These are phyloP conservation scores for Rhododendron henanense DNA, from an alignment of 148 eudicot species.

Conservation along the genomic window DNA sequence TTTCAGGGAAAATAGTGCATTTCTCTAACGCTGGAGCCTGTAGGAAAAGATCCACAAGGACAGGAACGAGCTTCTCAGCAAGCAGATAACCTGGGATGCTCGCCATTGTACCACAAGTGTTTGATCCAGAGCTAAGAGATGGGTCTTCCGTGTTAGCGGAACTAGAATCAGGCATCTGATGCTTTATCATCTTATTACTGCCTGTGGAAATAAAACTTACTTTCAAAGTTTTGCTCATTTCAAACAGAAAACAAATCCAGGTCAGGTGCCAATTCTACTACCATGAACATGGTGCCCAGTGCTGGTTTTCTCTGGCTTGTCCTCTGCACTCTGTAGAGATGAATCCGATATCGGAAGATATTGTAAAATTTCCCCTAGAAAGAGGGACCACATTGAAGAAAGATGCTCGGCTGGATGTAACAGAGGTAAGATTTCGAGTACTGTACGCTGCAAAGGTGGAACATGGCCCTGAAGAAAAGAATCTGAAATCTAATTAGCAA, in stretches of 20 bases:
- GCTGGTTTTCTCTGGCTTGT: conserved; percentile 29
- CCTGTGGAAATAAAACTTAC: conserved; percentile 22
- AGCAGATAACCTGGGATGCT: conserved; percentile 46
- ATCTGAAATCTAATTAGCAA: neutral
- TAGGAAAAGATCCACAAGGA: conserved; percentile 67
- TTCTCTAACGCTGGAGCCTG: conserved; percentile 69
- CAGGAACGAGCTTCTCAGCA: conserved; percentile 81
- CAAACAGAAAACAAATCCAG: conserved; percentile 12
- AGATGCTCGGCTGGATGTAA: conserved; percentile 80
- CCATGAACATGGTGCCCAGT: conserved; percentile 30
- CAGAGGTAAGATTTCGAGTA: conserved; percentile 73
- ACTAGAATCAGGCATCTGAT: conserved; percentile 27
- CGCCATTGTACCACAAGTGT: conserved; percentile 7
- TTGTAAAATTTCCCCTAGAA: conserved; percentile 55
- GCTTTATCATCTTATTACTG: conserved; percentile 23
- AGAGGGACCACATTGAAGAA: conserved; percentile 69
- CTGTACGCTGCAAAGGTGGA: conserved; percentile 81
- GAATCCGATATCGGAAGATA: conserved; percentile 63
- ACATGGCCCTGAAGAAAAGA: conserved; percentile 63
- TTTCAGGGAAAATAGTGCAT: conserved; percentile 56
- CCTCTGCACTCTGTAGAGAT: conserved; percentile 37
- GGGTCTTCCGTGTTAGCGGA: conserved; percentile 29
- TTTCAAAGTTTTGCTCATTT: neutral
- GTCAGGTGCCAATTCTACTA: conserved; percentile 14
- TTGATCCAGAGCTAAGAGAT: conserved; percentile 25